phyloP scores from a whole-genome alignment of 352 stramenopile genomes.

The Globisporangium splendens region DNA sequence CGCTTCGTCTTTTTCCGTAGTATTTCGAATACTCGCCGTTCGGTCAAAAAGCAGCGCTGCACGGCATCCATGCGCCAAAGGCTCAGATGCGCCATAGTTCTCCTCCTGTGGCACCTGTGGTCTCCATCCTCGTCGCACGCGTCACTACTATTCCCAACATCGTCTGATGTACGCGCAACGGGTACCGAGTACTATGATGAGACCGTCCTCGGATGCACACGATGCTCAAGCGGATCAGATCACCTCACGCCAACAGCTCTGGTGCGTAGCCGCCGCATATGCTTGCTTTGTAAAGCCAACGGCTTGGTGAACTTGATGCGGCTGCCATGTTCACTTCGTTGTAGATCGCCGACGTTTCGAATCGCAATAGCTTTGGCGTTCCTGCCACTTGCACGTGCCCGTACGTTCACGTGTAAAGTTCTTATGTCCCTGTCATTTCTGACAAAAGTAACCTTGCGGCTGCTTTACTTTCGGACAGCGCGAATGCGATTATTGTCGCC shows the following conservation, averaged over 20 bases:
- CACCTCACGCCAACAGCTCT: conserved; percentile 15
- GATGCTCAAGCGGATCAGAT: conserved; percentile 36
- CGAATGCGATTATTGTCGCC: conserved; percentile 16
- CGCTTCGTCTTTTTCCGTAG: no score
- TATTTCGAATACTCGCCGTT: no score
- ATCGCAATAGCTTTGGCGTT: conserved; percentile 20
- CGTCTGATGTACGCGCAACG: conserved; percentile 20
- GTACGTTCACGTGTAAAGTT: conserved; percentile 15
- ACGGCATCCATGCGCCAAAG: no score
- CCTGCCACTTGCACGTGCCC: conserved; percentile 38
- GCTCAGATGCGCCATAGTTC: neutral
- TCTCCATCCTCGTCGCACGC: neutral
- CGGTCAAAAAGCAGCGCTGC: no score
- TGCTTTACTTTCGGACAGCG: conserved; percentile 6
- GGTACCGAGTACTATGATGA: conserved; percentile 56
- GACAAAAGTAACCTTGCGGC: neutral
- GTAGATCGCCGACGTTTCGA: conserved; percentile 32
- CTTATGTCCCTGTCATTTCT: neutral
- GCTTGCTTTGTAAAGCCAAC: neutral
- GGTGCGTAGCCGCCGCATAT: conserved; percentile 3
- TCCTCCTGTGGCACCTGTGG: neutral
- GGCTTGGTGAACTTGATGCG: neutral
- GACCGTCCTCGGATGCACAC: conserved; percentile 47
- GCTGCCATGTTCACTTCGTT: no score
- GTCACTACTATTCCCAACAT: neutral